Percentiles rank a stretch among this genome's conserved stretches.
Conservation (phyloP, 768 basidiomycete species). For the Serendipita sp. region DNA sequence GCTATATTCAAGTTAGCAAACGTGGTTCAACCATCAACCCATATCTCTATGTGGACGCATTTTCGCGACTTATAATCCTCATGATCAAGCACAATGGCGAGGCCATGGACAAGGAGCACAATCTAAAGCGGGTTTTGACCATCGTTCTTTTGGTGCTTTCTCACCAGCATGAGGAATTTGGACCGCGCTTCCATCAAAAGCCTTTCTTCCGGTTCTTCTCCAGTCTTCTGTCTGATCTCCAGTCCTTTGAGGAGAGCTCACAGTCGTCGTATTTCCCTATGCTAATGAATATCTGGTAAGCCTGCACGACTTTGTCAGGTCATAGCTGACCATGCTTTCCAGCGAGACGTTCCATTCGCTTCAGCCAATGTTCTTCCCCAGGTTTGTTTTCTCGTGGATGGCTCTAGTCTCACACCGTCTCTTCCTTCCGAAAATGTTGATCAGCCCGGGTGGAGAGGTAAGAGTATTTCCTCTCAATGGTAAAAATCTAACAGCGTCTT, state of each 20-base stretch:
- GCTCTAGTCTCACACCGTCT: conserved; percentile 86
- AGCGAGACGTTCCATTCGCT: conserved; percentile 93
- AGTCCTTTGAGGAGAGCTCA: conserved; percentile 67
- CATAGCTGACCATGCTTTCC: conserved; percentile 11
- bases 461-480: neutral
- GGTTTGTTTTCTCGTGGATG: conserved; percentile 98
- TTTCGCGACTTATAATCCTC: conserved; percentile 87
- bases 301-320: conserved; percentile 7
- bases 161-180: conserved; percentile 88
- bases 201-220: conserved; percentile 99
- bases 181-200: conserved; percentile 81
- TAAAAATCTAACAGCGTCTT: conserved; percentile 5
- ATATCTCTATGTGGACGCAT: conserved; percentile 49
- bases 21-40: neutral
- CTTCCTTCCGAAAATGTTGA: conserved; percentile 91
- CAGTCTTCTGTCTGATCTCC: conserved; percentile 81
- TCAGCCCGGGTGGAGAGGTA: conserved; percentile 78
- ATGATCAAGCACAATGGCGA: conserved; percentile 99
- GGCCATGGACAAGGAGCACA: conserved; percentile 89
- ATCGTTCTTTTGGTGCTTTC: conserved; percentile 94
- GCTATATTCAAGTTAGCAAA: conserved; percentile 29
- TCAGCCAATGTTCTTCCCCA: conserved; percentile 92
- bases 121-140: conserved; percentile 90
- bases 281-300: conserved; percentile 72
- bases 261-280: conserved; percentile 82